These are phyloP conservation scores for Davidsoniella eucalypti DNA, from an alignment of 2,329 filamentous ascomycete genomes.

Conservation along the genomic window DNA sequence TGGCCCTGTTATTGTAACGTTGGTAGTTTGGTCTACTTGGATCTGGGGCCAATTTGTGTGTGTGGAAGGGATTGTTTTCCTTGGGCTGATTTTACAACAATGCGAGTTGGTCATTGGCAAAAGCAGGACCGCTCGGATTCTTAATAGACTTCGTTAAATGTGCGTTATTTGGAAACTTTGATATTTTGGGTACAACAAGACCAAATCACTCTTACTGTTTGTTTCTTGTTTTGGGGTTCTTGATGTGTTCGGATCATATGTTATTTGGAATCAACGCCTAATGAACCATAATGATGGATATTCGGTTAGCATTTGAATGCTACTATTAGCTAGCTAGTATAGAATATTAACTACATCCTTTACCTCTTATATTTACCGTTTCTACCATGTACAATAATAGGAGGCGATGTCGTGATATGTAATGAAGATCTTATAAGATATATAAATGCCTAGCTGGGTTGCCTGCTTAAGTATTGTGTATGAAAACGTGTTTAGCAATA, in stretches of 20 bases:
- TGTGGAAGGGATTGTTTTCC: slow-evolving; percentile 3
- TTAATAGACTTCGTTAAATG: background rate
- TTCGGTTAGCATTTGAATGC: background rate
- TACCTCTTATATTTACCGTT: background rate
- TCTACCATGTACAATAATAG: too few relatives aligned
- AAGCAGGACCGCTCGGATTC: background rate
- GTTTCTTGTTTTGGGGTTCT: slow-evolving; percentile 1
- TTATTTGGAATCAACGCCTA: background rate
- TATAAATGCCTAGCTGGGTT: too few relatives aligned
- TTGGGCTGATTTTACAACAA: background rate
- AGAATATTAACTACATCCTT: too few relatives aligned
- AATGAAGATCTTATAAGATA: too few relatives aligned
- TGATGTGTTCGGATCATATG: slow-evolving; percentile 5
- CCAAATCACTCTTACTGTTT: slow-evolving; percentile 6
- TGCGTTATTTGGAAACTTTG: background rate
- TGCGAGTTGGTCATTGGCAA: background rate
- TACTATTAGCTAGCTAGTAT: background rate
- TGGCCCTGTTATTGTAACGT: too few relatives aligned
- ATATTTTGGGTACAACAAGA: slow-evolving; percentile 11
- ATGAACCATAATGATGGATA: background rate
- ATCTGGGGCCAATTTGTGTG: slow-evolving; percentile 1
- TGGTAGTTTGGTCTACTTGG: too few relatives aligned
- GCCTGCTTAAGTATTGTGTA: too few relatives aligned
- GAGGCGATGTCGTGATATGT: too few relatives aligned
- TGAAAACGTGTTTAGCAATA: too few relatives aligned